Evolutionary conservation across 768 basidiomycete genomes (phyloP).

Genomic region (Boletus speciosus): DNA sequence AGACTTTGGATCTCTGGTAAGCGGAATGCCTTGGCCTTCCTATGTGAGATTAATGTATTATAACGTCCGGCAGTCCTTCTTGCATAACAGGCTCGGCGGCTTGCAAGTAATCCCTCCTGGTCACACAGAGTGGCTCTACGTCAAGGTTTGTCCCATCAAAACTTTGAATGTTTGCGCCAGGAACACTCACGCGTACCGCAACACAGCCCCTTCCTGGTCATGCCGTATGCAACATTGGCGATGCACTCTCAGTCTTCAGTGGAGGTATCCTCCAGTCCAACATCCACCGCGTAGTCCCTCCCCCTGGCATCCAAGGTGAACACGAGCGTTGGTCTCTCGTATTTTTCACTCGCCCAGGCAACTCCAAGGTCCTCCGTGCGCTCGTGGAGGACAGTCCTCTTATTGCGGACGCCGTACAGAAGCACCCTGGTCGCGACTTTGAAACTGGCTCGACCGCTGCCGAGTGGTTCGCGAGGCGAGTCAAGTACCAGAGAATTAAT

Average conservation of each 20-base stretch:
- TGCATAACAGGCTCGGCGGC: constrained; percentile 69
- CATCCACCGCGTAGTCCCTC: constrained; percentile 60
- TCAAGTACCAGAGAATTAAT: constrained; percentile 39
- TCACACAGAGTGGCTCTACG: constrained; percentile 60
- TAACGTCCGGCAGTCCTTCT: constrained; percentile 46
- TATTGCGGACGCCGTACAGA: constrained; percentile 43
- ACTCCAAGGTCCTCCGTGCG: constrained; percentile 48
- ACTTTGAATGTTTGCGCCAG: not conserved
- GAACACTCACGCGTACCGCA: not conserved
- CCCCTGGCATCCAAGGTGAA: constrained; percentile 53
- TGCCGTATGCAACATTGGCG: constrained; percentile 61
- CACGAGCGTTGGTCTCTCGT: constrained; percentile 64
- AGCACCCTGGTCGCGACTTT: constrained; percentile 36
- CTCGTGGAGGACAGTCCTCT: constrained; percentile 48
- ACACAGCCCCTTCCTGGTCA: constrained; percentile 49
- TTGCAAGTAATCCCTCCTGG: constrained; percentile 66
- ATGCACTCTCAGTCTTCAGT: constrained; percentile 58
- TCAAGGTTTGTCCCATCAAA: constrained; percentile 41
- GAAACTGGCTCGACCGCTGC: constrained; percentile 35
- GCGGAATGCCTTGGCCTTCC: constrained; percentile 6
- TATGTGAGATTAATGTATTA: no score
- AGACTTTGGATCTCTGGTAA: constrained; percentile 70
- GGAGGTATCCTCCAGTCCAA: constrained; percentile 63
- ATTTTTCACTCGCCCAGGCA: constrained; percentile 63
- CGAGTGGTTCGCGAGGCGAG: constrained; percentile 41